Percentiles rank a stretch among this genome's conserved stretches.
phyloP scores from a whole-genome alignment of 805 yeast species.

The Nakazawaea anatomiae region DNA sequence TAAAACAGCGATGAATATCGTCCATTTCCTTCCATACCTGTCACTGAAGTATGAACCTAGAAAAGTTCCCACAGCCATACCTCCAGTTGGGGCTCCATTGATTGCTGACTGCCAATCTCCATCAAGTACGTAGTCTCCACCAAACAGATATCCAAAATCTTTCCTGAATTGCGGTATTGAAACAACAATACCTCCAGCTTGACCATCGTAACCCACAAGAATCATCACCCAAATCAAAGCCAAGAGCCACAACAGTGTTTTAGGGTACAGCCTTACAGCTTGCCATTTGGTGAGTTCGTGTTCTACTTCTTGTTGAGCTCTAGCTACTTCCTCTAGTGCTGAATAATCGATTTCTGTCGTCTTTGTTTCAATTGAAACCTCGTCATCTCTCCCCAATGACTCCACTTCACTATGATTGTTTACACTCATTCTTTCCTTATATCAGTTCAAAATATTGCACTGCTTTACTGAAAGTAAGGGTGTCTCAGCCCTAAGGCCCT shows the following conservation, averaged over 20 bases:
- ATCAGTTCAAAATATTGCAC: too few species aligned
- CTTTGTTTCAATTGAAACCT: background rate
- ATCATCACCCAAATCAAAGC: slow-evolving; percentile 30
- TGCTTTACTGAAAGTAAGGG: too few species aligned
- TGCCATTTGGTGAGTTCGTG: slow-evolving; percentile 18
- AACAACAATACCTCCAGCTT: slow-evolving; percentile 30
- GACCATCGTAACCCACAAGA: slow-evolving; percentile 38
- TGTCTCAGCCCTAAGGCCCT: too few species aligned
- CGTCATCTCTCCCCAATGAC: too few species aligned
- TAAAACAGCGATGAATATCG: slow-evolving; percentile 24
- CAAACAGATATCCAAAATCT: slow-evolving; percentile 25
- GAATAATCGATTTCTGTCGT: background rate
- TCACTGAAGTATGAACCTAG: slow-evolving; percentile 29
- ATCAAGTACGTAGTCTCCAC: slow-evolving; percentile 26
- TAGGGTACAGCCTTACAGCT: slow-evolving; percentile 32
- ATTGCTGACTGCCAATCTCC: slow-evolving; percentile 41
- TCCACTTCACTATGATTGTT: too few species aligned
- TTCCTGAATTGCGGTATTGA: slow-evolving; percentile 28
- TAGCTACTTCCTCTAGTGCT: slow-evolving; percentile 12
- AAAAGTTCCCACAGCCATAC: slow-evolving; percentile 30
- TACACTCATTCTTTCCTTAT: too few species aligned
- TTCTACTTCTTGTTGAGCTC: slow-evolving; percentile 15
- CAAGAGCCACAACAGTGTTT: slow-evolving; percentile 33
- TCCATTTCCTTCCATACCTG: slow-evolving; percentile 29
- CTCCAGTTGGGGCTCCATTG: slow-evolving; percentile 23